phyloP scores from a whole-genome alignment of 1,284 basidiomycete species.

The Lentinula novae-zelandiae region DNA sequence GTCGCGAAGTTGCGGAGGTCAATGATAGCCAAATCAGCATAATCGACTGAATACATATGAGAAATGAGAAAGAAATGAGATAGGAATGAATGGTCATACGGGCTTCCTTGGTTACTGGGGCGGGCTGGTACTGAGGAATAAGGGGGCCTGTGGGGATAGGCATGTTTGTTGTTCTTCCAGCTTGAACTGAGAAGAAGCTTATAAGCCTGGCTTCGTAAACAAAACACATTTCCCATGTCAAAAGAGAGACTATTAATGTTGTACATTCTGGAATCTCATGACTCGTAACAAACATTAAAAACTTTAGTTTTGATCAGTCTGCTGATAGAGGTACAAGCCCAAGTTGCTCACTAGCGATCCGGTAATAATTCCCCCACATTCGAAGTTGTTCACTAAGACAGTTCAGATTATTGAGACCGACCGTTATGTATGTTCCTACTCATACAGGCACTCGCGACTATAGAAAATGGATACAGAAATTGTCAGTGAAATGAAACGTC shows the following conservation, averaged over 20 bases:
- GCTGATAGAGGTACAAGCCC: too few relatives aligned
- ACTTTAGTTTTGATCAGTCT: too few relatives aligned
- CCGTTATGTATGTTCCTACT: not conserved
- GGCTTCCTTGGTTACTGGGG: conserved; percentile 29
- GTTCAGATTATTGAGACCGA: not conserved
- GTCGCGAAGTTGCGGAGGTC: conserved; percentile 50
- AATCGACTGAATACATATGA: conserved; percentile 22
- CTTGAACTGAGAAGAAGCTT: not conserved
- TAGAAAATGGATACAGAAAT: not conserved
- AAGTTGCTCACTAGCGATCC: too few relatives aligned
- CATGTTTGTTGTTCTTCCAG: not conserved
- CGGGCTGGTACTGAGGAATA: conserved; percentile 33
- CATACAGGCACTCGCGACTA: not conserved
- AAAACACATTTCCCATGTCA: not conserved
- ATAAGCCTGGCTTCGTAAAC: not conserved
- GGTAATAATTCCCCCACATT: not conserved
- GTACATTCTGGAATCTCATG: not conserved
- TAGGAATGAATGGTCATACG: conserved; percentile 22
- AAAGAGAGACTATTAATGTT: too few relatives aligned
- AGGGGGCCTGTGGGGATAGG: conserved; percentile 19
- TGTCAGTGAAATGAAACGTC: not conserved
- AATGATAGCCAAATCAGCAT: conserved; percentile 62
- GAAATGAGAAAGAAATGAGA: not conserved
- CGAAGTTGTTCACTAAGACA: not conserved
- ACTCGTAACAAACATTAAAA: not conserved